Conservation (phyloP, 306 rosid species). For the Neltuma alba region DNA sequence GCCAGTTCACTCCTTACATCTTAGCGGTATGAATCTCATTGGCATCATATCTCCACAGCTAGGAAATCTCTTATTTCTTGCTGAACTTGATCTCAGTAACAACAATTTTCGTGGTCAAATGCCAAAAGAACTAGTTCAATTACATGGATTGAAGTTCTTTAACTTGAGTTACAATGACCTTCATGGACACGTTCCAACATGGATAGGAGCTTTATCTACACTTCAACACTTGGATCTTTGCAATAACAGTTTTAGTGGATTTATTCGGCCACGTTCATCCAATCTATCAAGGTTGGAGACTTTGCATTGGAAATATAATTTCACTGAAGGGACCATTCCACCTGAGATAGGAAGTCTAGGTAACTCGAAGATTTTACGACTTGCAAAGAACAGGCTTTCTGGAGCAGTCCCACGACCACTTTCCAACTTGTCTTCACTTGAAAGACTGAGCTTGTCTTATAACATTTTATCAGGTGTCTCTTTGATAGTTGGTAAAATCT, state of each 20-base stretch:
- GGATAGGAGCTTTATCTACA: neutral
- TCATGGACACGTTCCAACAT: neutral
- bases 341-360: neutral
- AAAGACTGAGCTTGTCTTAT: neutral
- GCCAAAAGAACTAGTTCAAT: neutral
- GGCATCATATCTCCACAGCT: neutral
- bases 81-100: neutral
- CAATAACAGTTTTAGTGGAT: too few relatives aligned
- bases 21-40: neutral
- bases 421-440: neutral
- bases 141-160: neutral
- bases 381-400: neutral
- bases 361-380: neutral
- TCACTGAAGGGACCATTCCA: neutral
- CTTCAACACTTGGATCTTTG: neutral
- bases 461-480: neutral
- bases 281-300: neutral
- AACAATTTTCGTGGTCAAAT: neutral
- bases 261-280: too few relatives aligned
- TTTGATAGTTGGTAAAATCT: too few relatives aligned
- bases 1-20: neutral
- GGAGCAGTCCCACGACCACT: neutral
- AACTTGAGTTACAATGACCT: neutral
- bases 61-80: neutral
- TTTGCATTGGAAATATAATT: neutral